A percentile compares a stretch with the other conserved stretches of the same genome.
These are phyloP conservation scores for Penicillium sp. DNA, from an alignment of 2,329 filamentous ascomycete species.

Conservation along the genomic window DNA sequence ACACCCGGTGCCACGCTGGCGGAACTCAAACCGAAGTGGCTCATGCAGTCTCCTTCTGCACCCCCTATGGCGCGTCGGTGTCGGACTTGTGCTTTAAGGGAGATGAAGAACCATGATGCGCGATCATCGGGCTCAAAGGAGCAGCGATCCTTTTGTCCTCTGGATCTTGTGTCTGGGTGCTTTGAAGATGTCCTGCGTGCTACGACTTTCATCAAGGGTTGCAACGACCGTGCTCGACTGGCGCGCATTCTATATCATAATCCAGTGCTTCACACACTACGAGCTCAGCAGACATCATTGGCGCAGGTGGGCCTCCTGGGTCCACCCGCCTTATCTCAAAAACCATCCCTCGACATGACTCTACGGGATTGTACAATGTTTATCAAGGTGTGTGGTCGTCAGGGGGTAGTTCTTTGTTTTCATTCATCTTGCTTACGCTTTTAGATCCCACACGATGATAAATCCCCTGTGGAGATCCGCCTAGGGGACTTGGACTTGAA, in stretches of 20 bases:
- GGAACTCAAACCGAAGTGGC: conserved; percentile 86
- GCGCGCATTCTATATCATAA: conserved; percentile 37
- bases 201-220: conserved; percentile 38
- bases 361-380: conserved; percentile 77
- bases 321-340: conserved; percentile 36
- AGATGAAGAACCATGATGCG: conserved; percentile 46
- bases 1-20: conserved; percentile 47
- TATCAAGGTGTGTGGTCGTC: conserved; percentile 53
- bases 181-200: conserved; percentile 47
- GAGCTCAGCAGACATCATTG: conserved; percentile 34
- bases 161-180: conserved; percentile 59
- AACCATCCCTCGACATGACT: conserved; percentile 73
- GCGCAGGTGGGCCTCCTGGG: conserved; percentile 38
- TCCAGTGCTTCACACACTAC: conserved; percentile 35
- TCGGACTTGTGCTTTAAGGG: conserved; percentile 68
- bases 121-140: conserved; percentile 29
- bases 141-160: conserved; percentile 58
- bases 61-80: conserved; percentile 64
- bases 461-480: conserved; percentile 45
- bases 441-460: conserved; percentile 37
- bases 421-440: neutral
- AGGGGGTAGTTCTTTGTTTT: neutral
- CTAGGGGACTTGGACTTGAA: conserved; percentile 79
- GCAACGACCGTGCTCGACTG: conserved; percentile 38
- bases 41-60: conserved; percentile 71